Conservation (phyloP, 2,329 filamentous ascomycete genomes). For the Ophiocordyceps camponoti-saundersi region DNA sequence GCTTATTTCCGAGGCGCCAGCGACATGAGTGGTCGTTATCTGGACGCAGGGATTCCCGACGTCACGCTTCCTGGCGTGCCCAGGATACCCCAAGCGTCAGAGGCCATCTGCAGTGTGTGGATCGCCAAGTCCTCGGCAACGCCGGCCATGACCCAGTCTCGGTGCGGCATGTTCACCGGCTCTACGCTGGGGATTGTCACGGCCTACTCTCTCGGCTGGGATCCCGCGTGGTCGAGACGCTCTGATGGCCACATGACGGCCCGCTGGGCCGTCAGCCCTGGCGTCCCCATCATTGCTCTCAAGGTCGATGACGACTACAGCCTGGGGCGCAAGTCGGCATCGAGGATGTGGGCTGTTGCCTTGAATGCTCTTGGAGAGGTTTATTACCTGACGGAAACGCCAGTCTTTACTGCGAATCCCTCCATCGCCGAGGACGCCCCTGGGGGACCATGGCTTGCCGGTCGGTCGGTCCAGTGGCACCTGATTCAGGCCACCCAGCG, state of each 20-base stretch:
- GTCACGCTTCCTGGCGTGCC: conserved; percentile 60
- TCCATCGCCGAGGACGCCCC: conserved; percentile 36
- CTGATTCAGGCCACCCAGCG: conserved; percentile 65
- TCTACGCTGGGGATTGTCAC: conserved; percentile 73
- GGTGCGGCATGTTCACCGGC: conserved; percentile 69
- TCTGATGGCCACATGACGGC: conserved; percentile 65
- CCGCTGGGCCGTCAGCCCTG: conserved; percentile 80
- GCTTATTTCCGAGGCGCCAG: conserved; percentile 59
- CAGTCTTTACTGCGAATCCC: conserved; percentile 34
- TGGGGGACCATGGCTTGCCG: conserved; percentile 62
- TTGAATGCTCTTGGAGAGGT: conserved; percentile 87
- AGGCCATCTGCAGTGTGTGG: conserved; percentile 70
- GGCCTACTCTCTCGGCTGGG: conserved; percentile 56
- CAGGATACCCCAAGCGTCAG: conserved; percentile 48
- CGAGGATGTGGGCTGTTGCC: conserved; percentile 78
- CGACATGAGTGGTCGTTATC: conserved; percentile 61
- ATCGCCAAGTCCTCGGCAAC: conserved; percentile 68
- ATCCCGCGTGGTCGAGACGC: conserved; percentile 41
- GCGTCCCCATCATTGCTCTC: conserved; percentile 77
- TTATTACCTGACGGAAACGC: conserved; percentile 64
- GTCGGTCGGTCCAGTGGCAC: conserved; percentile 65
- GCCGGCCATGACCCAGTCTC: conserved; percentile 53
- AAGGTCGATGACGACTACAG: conserved; percentile 73
- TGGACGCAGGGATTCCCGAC: conserved; percentile 43
- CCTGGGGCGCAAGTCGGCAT: conserved; percentile 46